Percentiles rank a stretch among this genome's conserved stretches.
phyloP scores from a whole-genome alignment of 768 basidiomycete species.

The Mycena rosella region DNA sequence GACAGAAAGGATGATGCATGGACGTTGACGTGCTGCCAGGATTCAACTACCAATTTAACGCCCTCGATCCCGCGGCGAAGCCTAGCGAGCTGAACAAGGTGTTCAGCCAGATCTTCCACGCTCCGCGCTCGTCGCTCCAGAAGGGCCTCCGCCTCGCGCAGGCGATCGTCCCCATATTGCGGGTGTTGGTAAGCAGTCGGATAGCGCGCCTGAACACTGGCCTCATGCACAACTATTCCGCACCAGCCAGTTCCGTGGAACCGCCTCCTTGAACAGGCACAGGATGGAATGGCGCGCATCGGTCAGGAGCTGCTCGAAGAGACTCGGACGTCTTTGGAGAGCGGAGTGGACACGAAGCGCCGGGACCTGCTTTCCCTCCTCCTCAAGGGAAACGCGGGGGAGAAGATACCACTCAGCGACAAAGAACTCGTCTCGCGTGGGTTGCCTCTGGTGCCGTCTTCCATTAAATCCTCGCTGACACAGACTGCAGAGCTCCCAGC shows the following conservation, averaged over 20 bases:
- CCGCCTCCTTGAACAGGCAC: no score
- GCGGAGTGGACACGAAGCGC: background rate
- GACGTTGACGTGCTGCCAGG: conserved; percentile 6
- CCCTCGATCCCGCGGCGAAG: background rate
- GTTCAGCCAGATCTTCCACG: background rate
- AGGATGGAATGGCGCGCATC: background rate
- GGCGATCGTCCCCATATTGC: no score
- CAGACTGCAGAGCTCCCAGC: conserved; percentile 49
- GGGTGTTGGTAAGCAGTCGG: no score
- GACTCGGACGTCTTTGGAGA: background rate
- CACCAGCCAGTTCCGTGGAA: no score
- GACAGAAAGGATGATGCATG: no score
- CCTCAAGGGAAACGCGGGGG: conserved; percentile 62
- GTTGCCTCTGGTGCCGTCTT: background rate
- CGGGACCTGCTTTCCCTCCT: conserved; percentile 61
- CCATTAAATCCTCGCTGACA: conserved; percentile 16
- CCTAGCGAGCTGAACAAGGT: conserved; percentile 2
- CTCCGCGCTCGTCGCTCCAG: background rate
- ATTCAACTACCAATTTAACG: conserved; percentile 17
- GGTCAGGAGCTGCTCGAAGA: conserved; percentile 2
- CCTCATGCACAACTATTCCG: no score
- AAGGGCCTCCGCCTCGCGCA: no score
- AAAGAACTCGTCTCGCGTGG: conserved; percentile 20
- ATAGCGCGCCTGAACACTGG: no score
- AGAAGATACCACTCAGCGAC: conserved; percentile 40